Conservation (phyloP, 2,329 filamentous ascomycete genomes). For the Penicillium sp. region DNA sequence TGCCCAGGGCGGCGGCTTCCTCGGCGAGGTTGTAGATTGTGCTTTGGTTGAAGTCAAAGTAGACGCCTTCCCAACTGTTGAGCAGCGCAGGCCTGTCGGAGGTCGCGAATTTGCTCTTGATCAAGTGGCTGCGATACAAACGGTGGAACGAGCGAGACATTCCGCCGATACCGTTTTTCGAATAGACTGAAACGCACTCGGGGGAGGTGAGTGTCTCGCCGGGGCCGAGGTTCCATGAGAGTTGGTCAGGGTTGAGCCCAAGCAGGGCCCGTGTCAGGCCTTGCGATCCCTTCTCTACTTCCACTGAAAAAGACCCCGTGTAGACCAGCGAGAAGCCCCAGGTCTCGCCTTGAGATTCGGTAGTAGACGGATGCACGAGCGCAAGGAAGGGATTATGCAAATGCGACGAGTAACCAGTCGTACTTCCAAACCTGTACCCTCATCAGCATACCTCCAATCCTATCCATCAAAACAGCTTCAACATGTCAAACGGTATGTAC, state of each 20-base stretch:
- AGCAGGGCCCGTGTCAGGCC: constrained; percentile 66
- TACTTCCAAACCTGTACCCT: constrained; percentile 61
- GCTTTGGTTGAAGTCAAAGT: constrained; percentile 62
- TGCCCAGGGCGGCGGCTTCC: constrained; percentile 60
- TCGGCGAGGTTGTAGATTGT: constrained; percentile 44
- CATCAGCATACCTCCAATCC: neutral
- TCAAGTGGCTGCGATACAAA: constrained; percentile 65
- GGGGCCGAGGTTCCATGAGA: constrained; percentile 62
- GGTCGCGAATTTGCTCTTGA: constrained; percentile 60
- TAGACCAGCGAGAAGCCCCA: constrained; percentile 71
- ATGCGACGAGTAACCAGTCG: constrained; percentile 66
- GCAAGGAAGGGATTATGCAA: constrained; percentile 69
- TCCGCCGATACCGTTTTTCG: constrained; percentile 61
- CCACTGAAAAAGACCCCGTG: constrained; percentile 65
- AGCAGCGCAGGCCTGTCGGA: constrained; percentile 61
- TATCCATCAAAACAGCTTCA: no score
- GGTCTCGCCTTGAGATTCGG: constrained; percentile 64
- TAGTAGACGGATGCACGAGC: constrained; percentile 61
- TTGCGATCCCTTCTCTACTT: constrained; percentile 66
- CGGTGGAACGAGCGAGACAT: constrained; percentile 68
- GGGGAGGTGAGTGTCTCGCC: constrained; percentile 65
- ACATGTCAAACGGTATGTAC: no score
- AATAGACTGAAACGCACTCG: constrained; percentile 67
- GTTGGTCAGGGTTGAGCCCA: constrained; percentile 65
- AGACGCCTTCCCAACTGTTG: constrained; percentile 70